Evolutionary conservation across 106 monocot species (phyloP).

Genomic region (Triglochin maritima): DNA sequence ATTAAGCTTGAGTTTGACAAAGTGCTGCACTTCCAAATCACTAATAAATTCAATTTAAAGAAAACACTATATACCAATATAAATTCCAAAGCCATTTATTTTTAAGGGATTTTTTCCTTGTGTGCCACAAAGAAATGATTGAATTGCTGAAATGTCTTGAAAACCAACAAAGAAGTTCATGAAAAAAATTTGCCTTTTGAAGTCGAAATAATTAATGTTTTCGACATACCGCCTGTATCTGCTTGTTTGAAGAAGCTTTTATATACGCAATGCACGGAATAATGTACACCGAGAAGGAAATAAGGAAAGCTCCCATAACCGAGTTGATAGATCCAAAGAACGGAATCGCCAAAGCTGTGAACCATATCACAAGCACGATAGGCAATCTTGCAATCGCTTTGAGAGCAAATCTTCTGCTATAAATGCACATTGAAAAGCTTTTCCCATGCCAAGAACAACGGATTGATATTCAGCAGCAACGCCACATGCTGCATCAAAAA

Average conservation of each 20-base stretch:
- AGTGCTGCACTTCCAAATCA: no score
- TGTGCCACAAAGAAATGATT: no score
- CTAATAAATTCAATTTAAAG: no score
- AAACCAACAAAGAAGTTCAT: no score
- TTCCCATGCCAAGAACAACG: constrained; percentile 16
- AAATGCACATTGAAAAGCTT: constrained; percentile 11
- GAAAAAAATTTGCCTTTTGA: no score
- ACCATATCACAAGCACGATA: constrained; percentile 12
- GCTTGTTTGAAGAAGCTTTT: constrained; percentile 3
- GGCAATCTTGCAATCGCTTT: constrained; percentile 13
- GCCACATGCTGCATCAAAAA: constrained; percentile 6
- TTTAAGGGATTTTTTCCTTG: no score
- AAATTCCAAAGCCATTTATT: no score
- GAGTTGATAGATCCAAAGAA: constrained; percentile 17
- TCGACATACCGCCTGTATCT: constrained; percentile 8
- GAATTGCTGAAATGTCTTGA: no score
- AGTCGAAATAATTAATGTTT: no score
- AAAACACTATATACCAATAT: no score
- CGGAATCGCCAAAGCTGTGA: constrained; percentile 11
- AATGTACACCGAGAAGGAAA: constrained; percentile 14
- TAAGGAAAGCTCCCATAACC: constrained; percentile 12
- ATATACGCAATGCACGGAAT: constrained; percentile 12
- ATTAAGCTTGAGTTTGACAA: no score
- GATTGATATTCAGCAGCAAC: constrained; percentile 7
- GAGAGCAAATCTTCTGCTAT: constrained; percentile 5